Percentiles rank a stretch among this genome's conserved stretches.
These are phyloP conservation scores for Datisca glomerata DNA, from an alignment of 306 rosid genomes.

Conservation along the genomic window DNA sequence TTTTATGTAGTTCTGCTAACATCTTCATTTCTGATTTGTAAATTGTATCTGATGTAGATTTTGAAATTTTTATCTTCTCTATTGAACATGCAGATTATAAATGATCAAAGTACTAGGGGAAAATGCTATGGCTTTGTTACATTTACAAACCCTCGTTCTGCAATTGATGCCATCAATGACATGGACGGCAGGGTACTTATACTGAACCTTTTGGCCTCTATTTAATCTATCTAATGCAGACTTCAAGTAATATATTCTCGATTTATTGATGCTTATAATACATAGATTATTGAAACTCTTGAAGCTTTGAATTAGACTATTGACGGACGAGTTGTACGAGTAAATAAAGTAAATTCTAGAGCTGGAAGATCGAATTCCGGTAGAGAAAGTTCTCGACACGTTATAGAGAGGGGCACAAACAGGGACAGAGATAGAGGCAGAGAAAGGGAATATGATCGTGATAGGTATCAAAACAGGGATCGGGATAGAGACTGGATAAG, in stretches of 20 bases:
- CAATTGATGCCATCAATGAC: slow-evolving; percentile 67
- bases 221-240: too few relatives aligned
- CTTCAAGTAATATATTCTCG: neutral
- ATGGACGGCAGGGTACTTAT: slow-evolving; percentile 86
- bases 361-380: slow-evolving; percentile 56
- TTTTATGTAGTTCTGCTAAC: too few relatives aligned
- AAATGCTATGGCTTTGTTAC: slow-evolving; percentile 93
- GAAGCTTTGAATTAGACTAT: slow-evolving; percentile 46
- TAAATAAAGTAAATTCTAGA: slow-evolving; percentile 67
- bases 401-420: slow-evolving; percentile 44
- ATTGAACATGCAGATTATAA: slow-evolving; percentile 51
- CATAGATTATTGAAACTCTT: neutral
- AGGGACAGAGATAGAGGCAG: slow-evolving; percentile 41
- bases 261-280: neutral
- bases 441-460: slow-evolving; percentile 41
- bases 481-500: slow-evolving; percentile 32
- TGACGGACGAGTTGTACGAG: slow-evolving; percentile 69
- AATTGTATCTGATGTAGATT: too few relatives aligned
- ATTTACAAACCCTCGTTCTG: slow-evolving; percentile 79
- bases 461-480: slow-evolving; percentile 35
- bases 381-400: slow-evolving; percentile 34
- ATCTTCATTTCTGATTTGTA: too few relatives aligned
- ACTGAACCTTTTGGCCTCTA: neutral
- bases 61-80: too few relatives aligned
- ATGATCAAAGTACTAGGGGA: slow-evolving; percentile 62